Percentiles rank a stretch among this genome's conserved stretches.
Evolutionary conservation across 176 grass and related monocot species (phyloP).

Genomic region (Ampelocalamus luodianensis): DNA sequence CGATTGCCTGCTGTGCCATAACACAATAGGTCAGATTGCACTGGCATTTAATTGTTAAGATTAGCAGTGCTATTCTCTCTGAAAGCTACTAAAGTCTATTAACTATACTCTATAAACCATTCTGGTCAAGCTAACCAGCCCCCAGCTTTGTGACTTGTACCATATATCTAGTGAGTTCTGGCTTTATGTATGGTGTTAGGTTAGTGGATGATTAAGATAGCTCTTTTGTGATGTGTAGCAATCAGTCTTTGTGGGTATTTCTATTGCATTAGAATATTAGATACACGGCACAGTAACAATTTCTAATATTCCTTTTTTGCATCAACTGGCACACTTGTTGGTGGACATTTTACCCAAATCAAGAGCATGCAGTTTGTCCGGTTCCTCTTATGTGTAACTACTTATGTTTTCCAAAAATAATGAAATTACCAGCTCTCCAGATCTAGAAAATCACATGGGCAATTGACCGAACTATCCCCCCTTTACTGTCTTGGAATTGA

Average conservation of each 20-base stretch:
- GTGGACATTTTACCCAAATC: background rate
- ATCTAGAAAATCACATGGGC: background rate
- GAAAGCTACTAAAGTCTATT: background rate
- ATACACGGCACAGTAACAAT: background rate
- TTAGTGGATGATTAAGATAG: slow-evolving; percentile 2
- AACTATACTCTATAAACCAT: background rate
- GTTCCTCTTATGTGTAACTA: background rate
- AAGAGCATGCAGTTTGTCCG: background rate
- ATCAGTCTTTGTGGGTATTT: background rate
- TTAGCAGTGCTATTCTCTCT: background rate
- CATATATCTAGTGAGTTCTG: background rate
- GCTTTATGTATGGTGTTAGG: background rate
- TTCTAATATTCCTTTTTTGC: background rate
- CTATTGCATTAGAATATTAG: slow-evolving; percentile 7
- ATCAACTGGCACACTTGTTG: background rate
- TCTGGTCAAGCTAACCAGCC: background rate
- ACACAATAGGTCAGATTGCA: background rate
- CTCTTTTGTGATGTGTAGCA: background rate
- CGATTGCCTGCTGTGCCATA: background rate
- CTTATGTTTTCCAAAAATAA: background rate
- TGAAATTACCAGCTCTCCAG: background rate
- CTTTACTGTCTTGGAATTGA: background rate
- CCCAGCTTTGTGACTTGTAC: background rate
- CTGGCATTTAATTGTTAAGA: background rate
- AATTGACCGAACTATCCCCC: background rate